Base-by-base conservation (phyloP, 73 alveolate genomes). In the Tetrahymena malaccensis region DNA sequence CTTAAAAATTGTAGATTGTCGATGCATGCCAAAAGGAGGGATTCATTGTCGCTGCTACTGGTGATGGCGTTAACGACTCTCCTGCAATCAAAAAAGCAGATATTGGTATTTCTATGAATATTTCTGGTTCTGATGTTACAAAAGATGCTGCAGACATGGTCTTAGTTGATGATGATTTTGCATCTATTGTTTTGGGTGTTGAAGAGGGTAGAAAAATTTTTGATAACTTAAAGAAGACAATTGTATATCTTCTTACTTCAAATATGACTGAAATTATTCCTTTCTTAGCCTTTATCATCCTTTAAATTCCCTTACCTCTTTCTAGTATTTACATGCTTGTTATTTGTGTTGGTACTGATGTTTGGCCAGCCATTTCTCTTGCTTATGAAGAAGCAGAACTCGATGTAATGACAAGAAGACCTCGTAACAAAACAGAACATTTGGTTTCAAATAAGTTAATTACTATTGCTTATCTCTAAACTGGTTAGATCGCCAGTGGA, bases 101-200 rank as follows among this genome's bases (percentile, higher is more conserved):
- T 97, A 98, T 98, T 94, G 99, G 99, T 34, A 97, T 98, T 85
- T 98, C 99, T 31, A 98, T 98, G 99, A 99, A 99, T 95, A 98
- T 98, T 43, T 97, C 97, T 94, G 99, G 99, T 56, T 98, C 99
- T 44, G 99, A 99, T 97, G 99, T 99, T 35, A 99, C 99, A n/a
- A 99, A 99, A 97, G 99, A 99, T 96, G 99, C 99, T 31, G 99
- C 99, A 22, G 99, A 99, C 96, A 98, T 99, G 98, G 93, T 98
- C 94, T 97, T 99, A 55, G 96, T 99, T 83, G 99, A 98, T 96
- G 99, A 99, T 97, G 98, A 99, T 96, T 99, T 99, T 96, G 98
- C 99, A 43, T 97, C 99, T 43, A 99, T 99, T 8, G 99, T 99
- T 83, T 97, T 97, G 85, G 99, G 99, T 34, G 99, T 99, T 22